Evolutionary conservation across 176 grass and related monocot genomes (phyloP).

Genomic region (Hordeum marinum): DNA sequence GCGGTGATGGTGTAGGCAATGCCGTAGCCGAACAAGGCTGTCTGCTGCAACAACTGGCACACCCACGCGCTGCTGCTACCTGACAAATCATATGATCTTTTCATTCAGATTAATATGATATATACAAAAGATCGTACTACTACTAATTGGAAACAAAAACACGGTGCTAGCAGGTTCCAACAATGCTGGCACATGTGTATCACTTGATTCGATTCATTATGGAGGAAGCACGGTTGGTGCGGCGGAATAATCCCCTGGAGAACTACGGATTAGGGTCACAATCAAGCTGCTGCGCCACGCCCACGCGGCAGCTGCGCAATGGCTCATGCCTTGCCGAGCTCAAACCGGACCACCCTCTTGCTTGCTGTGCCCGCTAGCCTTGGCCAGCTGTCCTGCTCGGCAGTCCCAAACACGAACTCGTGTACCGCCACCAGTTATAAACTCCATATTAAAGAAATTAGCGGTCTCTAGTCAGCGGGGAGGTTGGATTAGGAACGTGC

Average conservation of each 20-base stretch:
- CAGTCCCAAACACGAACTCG: neutral
- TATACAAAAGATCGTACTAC: no score
- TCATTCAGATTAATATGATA: neutral
- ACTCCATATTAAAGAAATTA: no score
- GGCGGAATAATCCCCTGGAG: no score
- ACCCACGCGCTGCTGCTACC: slow-evolving; percentile 40
- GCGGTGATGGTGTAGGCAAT: slow-evolving; percentile 87
- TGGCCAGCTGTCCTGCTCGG: neutral
- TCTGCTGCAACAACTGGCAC: slow-evolving; percentile 67
- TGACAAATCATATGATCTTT: neutral
- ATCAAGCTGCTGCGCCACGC: no score
- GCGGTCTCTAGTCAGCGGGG: neutral
- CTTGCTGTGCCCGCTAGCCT: neutral
- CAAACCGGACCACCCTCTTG: neutral
- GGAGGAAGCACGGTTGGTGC: no score
- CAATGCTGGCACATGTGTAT: no score
- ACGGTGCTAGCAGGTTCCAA: no score
- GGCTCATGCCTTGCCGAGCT: no score
- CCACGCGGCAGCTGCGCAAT: no score
- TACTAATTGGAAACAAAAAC: no score
- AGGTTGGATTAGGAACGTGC: neutral
- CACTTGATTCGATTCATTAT: no score
- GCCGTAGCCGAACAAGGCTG: slow-evolving; percentile 72
- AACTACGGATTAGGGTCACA: no score
- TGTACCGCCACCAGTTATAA: neutral